A percentile compares a stretch with the other conserved stretches of the same genome.
Evolutionary conservation across 345 rosid genomes (phyloP).

Genomic region (Eucalyptus erythrocorys): DNA sequence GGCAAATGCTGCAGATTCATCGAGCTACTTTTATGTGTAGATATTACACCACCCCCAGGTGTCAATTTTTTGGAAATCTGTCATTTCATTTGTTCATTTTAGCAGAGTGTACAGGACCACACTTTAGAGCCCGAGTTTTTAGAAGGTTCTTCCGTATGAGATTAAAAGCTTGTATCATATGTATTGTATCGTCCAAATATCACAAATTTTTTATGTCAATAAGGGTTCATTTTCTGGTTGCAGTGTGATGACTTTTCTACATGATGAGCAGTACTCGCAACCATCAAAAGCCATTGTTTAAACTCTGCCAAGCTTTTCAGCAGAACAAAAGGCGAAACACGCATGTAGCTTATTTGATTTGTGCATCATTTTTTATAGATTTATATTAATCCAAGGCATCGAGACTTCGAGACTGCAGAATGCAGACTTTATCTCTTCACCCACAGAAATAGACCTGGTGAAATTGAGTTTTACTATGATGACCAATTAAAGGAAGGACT

Average conservation of each 20-base stretch:
- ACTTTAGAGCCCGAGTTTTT: neutral
- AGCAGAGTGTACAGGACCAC: neutral
- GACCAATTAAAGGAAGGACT: neutral
- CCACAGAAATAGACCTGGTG: neutral
- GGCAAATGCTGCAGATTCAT: conserved; percentile 42
- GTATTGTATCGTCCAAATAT: neutral
- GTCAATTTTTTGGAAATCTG: neutral
- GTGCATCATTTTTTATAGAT: neutral
- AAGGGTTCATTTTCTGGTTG: neutral
- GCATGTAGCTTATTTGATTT: neutral
- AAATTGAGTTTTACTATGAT: neutral
- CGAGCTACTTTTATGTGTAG: conserved; percentile 64
- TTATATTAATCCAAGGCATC: neutral
- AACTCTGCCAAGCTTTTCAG: neutral
- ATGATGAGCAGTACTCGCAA: neutral
- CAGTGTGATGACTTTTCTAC: neutral
- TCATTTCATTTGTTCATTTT: neutral
- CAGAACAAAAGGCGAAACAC: neutral
- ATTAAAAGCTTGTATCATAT: neutral
- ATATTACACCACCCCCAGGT: neutral
- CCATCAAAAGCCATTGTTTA: neutral
- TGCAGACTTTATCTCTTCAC: neutral
- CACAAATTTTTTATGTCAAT: neutral
- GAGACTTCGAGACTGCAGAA: neutral
- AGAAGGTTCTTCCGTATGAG: neutral